Evolutionary conservation across 495 filamentous ascomycete genomes (phyloP), one percentile per base, ranked within the genome.

Genomic region (Astrocystis sublimbata): DNA sequence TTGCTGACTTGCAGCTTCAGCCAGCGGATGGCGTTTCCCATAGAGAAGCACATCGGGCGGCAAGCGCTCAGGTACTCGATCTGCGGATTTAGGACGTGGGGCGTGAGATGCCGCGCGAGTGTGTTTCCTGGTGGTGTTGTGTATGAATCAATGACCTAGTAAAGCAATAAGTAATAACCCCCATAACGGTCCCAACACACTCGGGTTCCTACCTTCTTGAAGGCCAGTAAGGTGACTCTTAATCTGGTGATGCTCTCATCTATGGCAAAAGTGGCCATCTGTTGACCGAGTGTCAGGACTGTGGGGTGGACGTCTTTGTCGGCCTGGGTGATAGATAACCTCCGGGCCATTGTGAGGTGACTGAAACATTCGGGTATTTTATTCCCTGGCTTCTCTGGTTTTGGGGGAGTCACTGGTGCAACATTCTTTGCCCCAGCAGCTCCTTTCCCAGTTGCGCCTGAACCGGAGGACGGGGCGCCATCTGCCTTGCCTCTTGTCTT

Each of bases 1-100:
- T 87, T 88, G 55, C 89, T 86, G 73, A 98, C 92, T 69, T 88
- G 84, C 30, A 94, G 81, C 77, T 98, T 98, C 19, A 98, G 82
- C 77, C 92, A 92, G 38, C 96, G 85, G 72, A 98, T 97, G 19
- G 92, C 92, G 75, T 97, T 98, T 58, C 96, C 93, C 86, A 96
- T 93, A 42, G 89, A 89, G 72, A 94, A 91, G 52, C 90, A 93
- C 75, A 98, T 89, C 10, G 94, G 92, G 6, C 94, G 88, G 70
- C 92, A 97, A 60, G 92, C 92, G 43, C 89, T 90, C 30, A 98
- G 86, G 70, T 93, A 96, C 62, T 92, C 91, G 64, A 98, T 96
- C 76, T 98, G 94, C 60, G 92, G 90, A 60, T 91, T 94, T 60
- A 98, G 83, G 65, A 88, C 86, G 67, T 97, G 92, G n/a, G 89